Base-by-base conservation (phyloP, 1,139 yeast species). In the Geotrichum candidum region DNA sequence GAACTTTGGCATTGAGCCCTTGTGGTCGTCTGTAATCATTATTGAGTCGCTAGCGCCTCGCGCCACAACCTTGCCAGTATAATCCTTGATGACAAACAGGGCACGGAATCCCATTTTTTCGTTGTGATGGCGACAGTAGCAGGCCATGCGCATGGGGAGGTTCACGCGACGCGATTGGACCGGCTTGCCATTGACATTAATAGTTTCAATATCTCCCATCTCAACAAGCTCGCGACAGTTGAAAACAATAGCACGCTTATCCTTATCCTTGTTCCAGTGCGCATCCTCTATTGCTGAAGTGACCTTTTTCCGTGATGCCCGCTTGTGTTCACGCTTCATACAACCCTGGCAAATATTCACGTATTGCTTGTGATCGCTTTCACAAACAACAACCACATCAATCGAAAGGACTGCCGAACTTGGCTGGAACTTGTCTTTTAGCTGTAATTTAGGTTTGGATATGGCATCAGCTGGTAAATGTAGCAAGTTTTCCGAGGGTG, bases 51-150 rank as follows among this genome's bases (percentile, higher is more conserved):
- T 84, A 11, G 86, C 73, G 54, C 84, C 85, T 69, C 86, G 86
- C 15, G 91, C 96, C 41, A 91, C 80, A 7, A 90, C 82, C 38
- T 80, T 77, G 33, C 86, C 88, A 18, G 77, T 71, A 61, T 78
- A 72, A 71, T 90, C 84, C 66, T 82, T 85, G 59, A 90, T 71
- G 5, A 88, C 84, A 67, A 90, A 84, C 59, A 89, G 78, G 35
- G 90, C 78, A 69, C 80, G 75, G 76, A 91, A 91, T 0, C 97
- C 97, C 59, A 82, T 82, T 27, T 84, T 77, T 68, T 90, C 96
- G 69, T 85, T 84, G 76, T 91, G 97, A 74, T 91, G 97, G 68
- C 97, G 84, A 74, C 97, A 91, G 73, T 91, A 91, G 73, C 97
- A 91, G n/a, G 92, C 91, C 56, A 91, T 84, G 76, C 97, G 82